Evolutionary conservation across 164 flowering plant species (phyloP).

Genomic region (Liquidambar formosana): DNA sequence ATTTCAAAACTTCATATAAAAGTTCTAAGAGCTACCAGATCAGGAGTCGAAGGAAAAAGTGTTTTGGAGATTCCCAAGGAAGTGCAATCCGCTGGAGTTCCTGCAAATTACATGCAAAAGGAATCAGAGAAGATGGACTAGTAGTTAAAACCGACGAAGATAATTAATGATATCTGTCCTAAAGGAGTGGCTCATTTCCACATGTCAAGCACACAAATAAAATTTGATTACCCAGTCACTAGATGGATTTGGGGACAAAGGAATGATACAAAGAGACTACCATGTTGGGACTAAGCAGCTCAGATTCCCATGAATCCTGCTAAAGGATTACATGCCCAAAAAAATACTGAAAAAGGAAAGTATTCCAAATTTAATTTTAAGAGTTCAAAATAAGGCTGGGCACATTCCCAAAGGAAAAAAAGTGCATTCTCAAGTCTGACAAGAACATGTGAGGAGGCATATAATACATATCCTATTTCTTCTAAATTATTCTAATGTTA

Average conservation of each 20-base stretch:
- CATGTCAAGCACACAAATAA: background rate
- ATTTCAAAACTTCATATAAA: background rate
- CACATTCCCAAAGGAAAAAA: background rate
- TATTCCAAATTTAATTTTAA: background rate
- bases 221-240: background rate
- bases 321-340: background rate
- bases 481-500: background rate
- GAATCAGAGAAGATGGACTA: background rate
- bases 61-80: conserved; percentile 73
- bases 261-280: no score
- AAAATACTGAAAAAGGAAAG: background rate
- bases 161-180: background rate
- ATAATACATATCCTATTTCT: background rate
- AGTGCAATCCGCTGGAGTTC: conserved; percentile 91
- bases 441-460: background rate
- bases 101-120: conserved; percentile 36
- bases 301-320: no score
- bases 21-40: conserved; percentile 53
- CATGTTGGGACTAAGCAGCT: no score
- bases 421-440: background rate
- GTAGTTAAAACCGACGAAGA: background rate
- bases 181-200: background rate
- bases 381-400: background rate
- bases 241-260: background rate
- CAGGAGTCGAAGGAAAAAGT: conserved; percentile 72